A percentile compares a stretch with the other conserved stretches of the same genome.
Evolutionary conservation across 257 asterid genomes (phyloP).

Genomic region (Fraxinus excelsior): DNA sequence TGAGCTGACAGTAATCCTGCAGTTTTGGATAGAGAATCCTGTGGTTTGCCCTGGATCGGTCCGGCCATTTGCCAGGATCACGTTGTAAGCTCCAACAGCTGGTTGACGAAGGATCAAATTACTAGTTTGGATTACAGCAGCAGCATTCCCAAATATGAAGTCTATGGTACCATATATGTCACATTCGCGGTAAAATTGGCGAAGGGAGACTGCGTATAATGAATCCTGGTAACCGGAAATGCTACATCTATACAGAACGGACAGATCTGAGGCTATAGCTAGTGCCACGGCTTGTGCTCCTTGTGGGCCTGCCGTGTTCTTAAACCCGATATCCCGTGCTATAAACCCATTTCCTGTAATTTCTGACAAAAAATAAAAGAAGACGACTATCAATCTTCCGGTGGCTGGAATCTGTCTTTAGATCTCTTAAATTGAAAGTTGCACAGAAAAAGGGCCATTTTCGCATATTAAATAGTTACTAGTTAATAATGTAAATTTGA

Average conservation of each 20-base stretch:
- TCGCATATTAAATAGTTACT: background rate
- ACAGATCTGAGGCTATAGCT: conserved; percentile 32
- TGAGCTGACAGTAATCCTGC: conserved; percentile 23
- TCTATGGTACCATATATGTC: conserved; percentile 44
- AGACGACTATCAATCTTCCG: background rate
- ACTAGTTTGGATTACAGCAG: conserved; percentile 37
- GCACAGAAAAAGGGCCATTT: background rate
- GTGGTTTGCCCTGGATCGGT: conserved; percentile 40
- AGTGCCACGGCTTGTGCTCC: conserved; percentile 42
- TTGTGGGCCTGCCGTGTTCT: conserved; percentile 38
- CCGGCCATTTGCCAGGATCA: conserved; percentile 38
- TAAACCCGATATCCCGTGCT: conserved; percentile 42
- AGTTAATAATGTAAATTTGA: background rate
- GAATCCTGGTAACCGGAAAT: conserved; percentile 45
- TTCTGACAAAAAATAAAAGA: conserved; percentile 20
- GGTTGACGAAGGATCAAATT: conserved; percentile 34
- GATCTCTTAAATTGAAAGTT: background rate
- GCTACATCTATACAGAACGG: conserved; percentile 36
- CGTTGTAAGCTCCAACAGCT: conserved; percentile 18
- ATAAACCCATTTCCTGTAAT: conserved; percentile 37
- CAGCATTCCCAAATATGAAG: conserved; percentile 43
- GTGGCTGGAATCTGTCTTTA: background rate
- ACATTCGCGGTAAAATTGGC: conserved; percentile 45
- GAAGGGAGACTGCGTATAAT: conserved; percentile 34
- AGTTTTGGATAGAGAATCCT: conserved; percentile 34